These are phyloP conservation scores for Plenodomus lindquistii DNA, from an alignment of 2,329 filamentous ascomycete genomes.

Conservation along the genomic window DNA sequence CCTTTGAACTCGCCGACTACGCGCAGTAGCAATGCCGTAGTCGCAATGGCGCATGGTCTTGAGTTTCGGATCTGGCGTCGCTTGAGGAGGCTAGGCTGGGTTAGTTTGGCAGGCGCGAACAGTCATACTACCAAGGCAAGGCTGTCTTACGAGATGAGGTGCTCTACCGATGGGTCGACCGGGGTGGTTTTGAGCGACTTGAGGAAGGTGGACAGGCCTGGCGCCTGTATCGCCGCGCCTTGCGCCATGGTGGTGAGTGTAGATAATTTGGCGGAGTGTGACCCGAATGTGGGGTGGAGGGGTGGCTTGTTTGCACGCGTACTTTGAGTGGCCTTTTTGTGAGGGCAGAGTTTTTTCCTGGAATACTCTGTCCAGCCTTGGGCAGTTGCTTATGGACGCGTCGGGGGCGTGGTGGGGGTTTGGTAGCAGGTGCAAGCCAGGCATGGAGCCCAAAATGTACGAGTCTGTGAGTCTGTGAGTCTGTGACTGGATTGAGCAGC, in stretches of 20 bases:
- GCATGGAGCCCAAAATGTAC: background rate
- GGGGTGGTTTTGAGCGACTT: slow-evolving; percentile 71
- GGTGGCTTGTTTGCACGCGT: slow-evolving; percentile 9
- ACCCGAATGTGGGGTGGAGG: slow-evolving; percentile 24
- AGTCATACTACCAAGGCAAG: background rate
- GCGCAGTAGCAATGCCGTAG: slow-evolving; percentile 82
- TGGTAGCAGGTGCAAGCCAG: background rate
- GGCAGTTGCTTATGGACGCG: too few relatives aligned
- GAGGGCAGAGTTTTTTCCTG: too few relatives aligned
- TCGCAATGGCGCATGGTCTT: slow-evolving; percentile 87
- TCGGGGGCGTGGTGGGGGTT: background rate
- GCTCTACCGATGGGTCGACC: slow-evolving; percentile 82
- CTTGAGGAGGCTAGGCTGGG: slow-evolving; percentile 72
- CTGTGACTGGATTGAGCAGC: background rate
- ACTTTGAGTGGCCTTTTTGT: background rate
- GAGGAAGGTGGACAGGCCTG: slow-evolving; percentile 76
- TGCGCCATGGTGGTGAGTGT: slow-evolving; percentile 25
- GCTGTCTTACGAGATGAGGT: slow-evolving; percentile 72
- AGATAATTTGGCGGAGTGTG: background rate
- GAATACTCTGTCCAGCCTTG: too few relatives aligned
- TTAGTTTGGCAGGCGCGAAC: slow-evolving; percentile 1
- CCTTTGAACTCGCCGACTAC: slow-evolving; percentile 83
- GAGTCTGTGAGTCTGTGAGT: background rate
- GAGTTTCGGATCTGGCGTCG: slow-evolving; percentile 86
- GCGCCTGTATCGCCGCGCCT: slow-evolving; percentile 55